Evolutionary conservation across 2,329 filamentous ascomycete genomes (phyloP), one percentile per base, ranked within the genome.

Genomic region (Chaetomium sp.): DNA sequence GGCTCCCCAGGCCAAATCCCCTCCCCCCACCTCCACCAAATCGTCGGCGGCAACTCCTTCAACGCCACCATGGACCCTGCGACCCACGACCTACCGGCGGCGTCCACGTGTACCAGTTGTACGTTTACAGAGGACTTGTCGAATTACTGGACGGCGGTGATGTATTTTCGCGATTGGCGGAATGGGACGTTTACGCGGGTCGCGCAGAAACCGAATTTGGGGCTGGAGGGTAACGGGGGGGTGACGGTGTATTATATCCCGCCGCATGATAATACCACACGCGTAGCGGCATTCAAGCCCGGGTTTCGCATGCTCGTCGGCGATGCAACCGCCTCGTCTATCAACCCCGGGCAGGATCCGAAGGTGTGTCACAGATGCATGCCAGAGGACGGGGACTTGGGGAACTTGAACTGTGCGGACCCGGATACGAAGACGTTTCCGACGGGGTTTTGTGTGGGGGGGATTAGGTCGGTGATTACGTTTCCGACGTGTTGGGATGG

Each of bases 401-500:
- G 50, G 33, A 44, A 58, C 44, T 33, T 57, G 2, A 60, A 60
- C 53, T 58, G 0, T 66, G 73, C 41, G 70, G 69, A 60, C 66
- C 69, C 53, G 69, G 75, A 63, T 65, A 70, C 4, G 64, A 69
- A 44, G 66, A 69, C 51, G 60, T 47, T 59, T 11, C 53, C 56
- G 19, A 43, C 33, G n/a, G 41, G 52, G 53, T 41, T 36, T 35
- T 59, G 56, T 27, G 50, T 44, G 6, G 56, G 56, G 8, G 56
- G 56, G 1, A 56, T 59, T n/a, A 38, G 56, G 2, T 44, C 50
- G 1, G 53, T 59, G 8, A 56, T 59, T 33, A 71, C 70, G 2
- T 76, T 76, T 41, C 73, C 71, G 2, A 60, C 62, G 4, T 82
- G 79, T 70, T 82, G 79, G 79, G 72, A 82, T 57, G 80, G 79